A percentile compares a stretch with the other conserved stretches of the same genome.
Evolutionary conservation across 2,329 filamentous ascomycete genomes (phyloP).

Genomic region (Coccinonectria pachysandricola): DNA sequence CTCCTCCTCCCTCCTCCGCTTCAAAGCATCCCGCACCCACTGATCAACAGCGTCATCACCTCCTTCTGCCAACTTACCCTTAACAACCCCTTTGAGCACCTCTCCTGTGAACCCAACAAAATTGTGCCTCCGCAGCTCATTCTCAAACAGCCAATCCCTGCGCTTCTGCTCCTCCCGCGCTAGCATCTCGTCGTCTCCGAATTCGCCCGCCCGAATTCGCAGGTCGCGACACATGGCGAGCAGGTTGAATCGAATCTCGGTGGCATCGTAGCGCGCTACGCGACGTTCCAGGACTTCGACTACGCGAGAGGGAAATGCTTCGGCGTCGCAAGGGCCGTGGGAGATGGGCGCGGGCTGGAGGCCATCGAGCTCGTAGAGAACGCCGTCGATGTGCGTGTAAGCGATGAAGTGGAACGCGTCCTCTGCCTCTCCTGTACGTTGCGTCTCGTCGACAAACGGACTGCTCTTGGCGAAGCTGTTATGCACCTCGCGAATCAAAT

Average conservation of each 20-base stretch:
- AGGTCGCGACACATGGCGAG: constrained; percentile 85
- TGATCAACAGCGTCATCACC: constrained; percentile 54
- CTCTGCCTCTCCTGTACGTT: constrained; percentile 55
- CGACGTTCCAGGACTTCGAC: constrained; percentile 79
- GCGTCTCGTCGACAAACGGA: constrained; percentile 88
- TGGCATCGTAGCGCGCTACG: constrained; percentile 71
- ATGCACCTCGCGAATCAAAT: constrained; percentile 68
- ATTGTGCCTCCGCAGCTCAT: constrained; percentile 82
- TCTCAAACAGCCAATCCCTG: constrained; percentile 86
- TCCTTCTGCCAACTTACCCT: constrained; percentile 57
- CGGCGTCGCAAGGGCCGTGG: constrained; percentile 64
- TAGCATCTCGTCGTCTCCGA: constrained; percentile 72
- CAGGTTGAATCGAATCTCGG: constrained; percentile 92
- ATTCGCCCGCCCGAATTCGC: constrained; percentile 63
- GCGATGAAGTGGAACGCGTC: constrained; percentile 98
- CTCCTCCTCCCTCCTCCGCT: constrained; percentile 37
- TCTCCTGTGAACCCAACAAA: constrained; percentile 94
- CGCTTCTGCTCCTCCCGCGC: constrained; percentile 76
- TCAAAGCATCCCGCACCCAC: constrained; percentile 62
- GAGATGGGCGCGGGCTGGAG: constrained; percentile 86
- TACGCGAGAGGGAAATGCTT: constrained; percentile 67
- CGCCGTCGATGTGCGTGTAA: constrained; percentile 72
- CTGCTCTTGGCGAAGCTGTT: constrained; percentile 83
- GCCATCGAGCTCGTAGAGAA: constrained; percentile 89
- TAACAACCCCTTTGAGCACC: constrained; percentile 78